Evolutionary conservation across 192 early-diverging fungal genomes (phyloP), one percentile per base, ranked within the genome.

Genomic region (Coemansia sp.): DNA sequence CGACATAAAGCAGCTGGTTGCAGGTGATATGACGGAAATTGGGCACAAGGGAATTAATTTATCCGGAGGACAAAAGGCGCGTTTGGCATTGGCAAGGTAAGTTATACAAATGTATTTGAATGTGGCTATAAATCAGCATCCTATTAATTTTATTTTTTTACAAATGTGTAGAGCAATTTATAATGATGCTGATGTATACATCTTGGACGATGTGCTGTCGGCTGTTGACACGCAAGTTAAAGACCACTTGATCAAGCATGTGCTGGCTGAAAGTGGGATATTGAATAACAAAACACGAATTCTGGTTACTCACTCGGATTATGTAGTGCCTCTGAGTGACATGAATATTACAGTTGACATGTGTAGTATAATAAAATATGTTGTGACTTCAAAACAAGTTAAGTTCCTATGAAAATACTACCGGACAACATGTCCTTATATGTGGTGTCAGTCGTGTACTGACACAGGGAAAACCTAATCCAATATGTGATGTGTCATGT

Each of bases 181-280:
- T 75, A 80, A 72, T 7, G 75, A 89, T 49, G 79, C 88, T 5
- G 91, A 94, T 47, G 89, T 94, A 56, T 84, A 91, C 8, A 73
- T 96, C 0, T 62, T 96, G 5, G 94, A 95, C 59, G 95, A 96
- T 55, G 92, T 92, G 4, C 75, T 98, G 49, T 86, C 86, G 51
- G 94, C 93, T n/a, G 92, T 97, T 0, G 95, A 97, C 72, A 87
- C 87, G 3, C 84, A 87, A 45, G 86, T 88, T 3, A 83, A 85
- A 54, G 73, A 77, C 3, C 85, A 90, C 65, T 81, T 94, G 17
- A 89, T 97, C 38, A 85, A 85, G 10, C n/a, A 86, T 60, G 67
- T 86, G 11, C 72, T 96, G 39, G 92, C 93, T 14, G 11, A 21
- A 12, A 93, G 93, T 55, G 53, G 53, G 4, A 32, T 55, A 21